These are phyloP conservation scores for Colletotrichum lindemuthianum DNA, from an alignment of 2,329 filamentous ascomycete genomes.

Conservation along the genomic window DNA sequence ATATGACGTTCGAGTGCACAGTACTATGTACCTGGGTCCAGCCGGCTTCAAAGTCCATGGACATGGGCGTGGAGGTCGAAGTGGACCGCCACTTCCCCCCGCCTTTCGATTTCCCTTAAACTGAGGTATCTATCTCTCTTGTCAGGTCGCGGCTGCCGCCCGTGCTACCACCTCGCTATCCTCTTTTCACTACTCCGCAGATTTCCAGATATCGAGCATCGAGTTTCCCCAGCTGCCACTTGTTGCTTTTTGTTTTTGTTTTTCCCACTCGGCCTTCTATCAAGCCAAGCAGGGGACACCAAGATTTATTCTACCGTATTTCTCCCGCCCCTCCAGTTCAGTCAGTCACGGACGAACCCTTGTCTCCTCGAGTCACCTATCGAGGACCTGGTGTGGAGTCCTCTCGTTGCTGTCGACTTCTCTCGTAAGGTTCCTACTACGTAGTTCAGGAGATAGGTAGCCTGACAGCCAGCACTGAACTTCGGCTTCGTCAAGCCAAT, in stretches of 20 bases:
- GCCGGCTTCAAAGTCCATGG: too few species aligned
- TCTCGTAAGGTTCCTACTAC: too few species aligned
- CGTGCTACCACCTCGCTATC: constrained; percentile 61
- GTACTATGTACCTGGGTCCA: too few species aligned
- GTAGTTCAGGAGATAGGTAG: too few species aligned
- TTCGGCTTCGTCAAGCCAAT: too few species aligned
- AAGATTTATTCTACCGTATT: background rate
- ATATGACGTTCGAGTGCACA: too few species aligned
- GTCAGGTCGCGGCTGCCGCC: constrained; percentile 51
- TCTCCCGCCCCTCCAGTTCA: background rate
- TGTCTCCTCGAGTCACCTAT: too few species aligned
- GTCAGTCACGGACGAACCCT: too few species aligned
- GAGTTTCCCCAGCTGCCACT: constrained; percentile 48
- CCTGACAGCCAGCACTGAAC: background rate
- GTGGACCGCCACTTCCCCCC: constrained; percentile 40
- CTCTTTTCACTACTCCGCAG: constrained; percentile 61
- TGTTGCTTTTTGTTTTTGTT: constrained; percentile 46
- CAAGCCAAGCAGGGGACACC: constrained; percentile 47
- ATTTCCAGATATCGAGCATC: constrained; percentile 51
- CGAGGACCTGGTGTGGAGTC: too few species aligned
- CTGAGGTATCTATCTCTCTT: constrained; percentile 40
- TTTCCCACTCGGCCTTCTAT: too few species aligned
- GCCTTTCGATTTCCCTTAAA: constrained; percentile 49
- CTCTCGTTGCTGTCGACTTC: too few species aligned
- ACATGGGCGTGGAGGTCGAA: constrained; percentile 14